Conservation (phyloP, 2,329 filamentous ascomycete genomes). For the Scytalidium lignicola region DNA sequence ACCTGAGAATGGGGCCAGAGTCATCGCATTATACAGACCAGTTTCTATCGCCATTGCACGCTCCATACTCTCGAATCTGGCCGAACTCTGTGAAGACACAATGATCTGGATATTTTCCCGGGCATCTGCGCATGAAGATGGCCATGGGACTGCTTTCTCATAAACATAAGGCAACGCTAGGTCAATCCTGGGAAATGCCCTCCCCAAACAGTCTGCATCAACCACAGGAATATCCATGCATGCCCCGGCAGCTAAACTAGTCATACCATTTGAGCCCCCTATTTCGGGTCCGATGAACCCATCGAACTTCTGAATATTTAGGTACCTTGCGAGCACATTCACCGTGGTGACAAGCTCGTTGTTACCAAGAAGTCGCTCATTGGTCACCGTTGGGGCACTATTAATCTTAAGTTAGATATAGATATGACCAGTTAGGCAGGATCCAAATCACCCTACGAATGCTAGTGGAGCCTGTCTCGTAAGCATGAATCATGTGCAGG, state of each 20-base stretch:
- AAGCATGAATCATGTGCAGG: no score
- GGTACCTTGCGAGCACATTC: slow-evolving; percentile 29
- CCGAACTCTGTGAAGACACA: no score
- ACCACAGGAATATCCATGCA: slow-evolving; percentile 33
- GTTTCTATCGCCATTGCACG: slow-evolving; percentile 33
- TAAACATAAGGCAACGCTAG: no score
- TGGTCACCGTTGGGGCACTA: slow-evolving; percentile 37
- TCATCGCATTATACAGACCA: slow-evolving; percentile 33
- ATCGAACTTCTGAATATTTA: slow-evolving; percentile 28
- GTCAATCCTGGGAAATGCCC: slow-evolving; percentile 31
- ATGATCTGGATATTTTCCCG: no score
- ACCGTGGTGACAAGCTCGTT: slow-evolving; percentile 33
- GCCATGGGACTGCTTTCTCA: no score
- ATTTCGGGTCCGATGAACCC: slow-evolving; percentile 34
- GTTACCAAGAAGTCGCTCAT: slow-evolving; percentile 32
- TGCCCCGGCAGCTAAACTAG: slow-evolving; percentile 26
- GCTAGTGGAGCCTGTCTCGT: no score
- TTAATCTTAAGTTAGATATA: no score
- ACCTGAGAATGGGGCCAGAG: slow-evolving; percentile 29
- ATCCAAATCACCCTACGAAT: no score
- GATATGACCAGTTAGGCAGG: no score
- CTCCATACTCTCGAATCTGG: slow-evolving; percentile 29
- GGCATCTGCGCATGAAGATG: no score
- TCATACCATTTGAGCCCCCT: slow-evolving; percentile 35
- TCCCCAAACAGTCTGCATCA: slow-evolving; percentile 37